Evolutionary conservation across 768 basidiomycete genomes (phyloP).

Genomic region (Lepiota brunneoincarnata): DNA sequence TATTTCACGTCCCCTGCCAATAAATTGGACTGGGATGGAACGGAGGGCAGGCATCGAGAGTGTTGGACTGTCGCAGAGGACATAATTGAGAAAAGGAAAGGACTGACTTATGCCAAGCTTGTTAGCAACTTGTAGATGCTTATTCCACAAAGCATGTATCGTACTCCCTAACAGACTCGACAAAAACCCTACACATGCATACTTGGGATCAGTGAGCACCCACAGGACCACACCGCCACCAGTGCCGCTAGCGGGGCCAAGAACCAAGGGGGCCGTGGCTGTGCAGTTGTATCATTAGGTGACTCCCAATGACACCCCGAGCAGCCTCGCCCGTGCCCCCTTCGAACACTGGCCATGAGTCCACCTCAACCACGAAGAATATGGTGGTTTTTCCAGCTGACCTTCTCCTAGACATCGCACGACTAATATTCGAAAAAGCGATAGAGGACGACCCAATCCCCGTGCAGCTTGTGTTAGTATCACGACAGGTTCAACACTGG

Average conservation of each 20-base stretch:
- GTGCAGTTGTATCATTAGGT: too few species aligned
- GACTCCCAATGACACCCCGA: too few species aligned
- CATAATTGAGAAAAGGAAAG: constrained; percentile 2
- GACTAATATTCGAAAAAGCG: constrained; percentile 5
- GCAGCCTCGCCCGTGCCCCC: too few species aligned
- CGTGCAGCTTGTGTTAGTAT: constrained; percentile 4
- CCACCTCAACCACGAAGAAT: too few species aligned
- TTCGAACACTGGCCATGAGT: too few species aligned
- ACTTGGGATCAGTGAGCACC: too few species aligned
- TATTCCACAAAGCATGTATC: too few species aligned
- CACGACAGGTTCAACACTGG: constrained; percentile 8
- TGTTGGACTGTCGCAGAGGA: constrained; percentile 10
- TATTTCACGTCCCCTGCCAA: neutral
- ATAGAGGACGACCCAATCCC: constrained; percentile 10
- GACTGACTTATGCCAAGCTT: constrained; percentile 2
- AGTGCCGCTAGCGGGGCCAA: too few species aligned
- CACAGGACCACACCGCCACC: too few species aligned
- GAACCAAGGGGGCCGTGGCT: too few species aligned
- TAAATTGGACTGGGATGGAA: constrained; percentile 8
- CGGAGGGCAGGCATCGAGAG: neutral
- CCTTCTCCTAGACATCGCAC: constrained; percentile 4
- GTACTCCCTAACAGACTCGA: too few species aligned
- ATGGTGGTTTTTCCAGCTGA: neutral
- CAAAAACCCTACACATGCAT: too few species aligned
- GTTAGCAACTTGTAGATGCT: neutral